Evolutionary conservation across 371 early-diverging fungal genomes (phyloP).

Genomic region (Dinochytrium kinnereticum): DNA sequence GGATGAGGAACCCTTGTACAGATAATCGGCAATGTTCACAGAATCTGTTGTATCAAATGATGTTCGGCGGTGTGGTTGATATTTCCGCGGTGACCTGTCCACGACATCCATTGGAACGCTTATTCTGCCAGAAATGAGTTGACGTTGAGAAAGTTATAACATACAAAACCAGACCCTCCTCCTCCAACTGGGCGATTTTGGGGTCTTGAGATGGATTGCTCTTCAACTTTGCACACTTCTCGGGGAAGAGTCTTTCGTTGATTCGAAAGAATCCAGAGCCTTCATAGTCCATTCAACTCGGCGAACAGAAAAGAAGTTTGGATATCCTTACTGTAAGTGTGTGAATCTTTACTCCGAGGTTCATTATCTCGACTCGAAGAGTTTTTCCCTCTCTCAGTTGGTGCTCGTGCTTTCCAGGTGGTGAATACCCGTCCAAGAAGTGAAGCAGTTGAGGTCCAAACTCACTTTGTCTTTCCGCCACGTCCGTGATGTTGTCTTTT

Average conservation of each 20-base stretch:
- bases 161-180: background rate
- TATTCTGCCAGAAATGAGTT: background rate
- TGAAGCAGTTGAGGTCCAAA: no score
- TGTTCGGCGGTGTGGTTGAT: background rate
- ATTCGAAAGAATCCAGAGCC: slow-evolving; percentile 6
- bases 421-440: background rate
- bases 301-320: background rate
- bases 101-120: background rate
- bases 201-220: no score
- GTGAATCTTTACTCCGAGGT: no score
- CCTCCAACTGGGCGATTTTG: no score
- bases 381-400: no score
- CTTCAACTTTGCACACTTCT: background rate
- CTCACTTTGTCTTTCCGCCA: background rate
- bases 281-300: background rate
- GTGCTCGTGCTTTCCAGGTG: background rate
- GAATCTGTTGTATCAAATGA: background rate
- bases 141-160: background rate
- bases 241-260: slow-evolving; percentile 8
- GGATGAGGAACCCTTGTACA: background rate
- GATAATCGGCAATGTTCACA: background rate
- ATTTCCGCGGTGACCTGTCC: no score
- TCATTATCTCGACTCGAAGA: no score
- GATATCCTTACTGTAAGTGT: background rate
- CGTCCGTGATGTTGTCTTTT: background rate